These are phyloP conservation scores for Lactifluus subvellereus DNA, from an alignment of 768 basidiomycete species.

Conservation along the genomic window DNA sequence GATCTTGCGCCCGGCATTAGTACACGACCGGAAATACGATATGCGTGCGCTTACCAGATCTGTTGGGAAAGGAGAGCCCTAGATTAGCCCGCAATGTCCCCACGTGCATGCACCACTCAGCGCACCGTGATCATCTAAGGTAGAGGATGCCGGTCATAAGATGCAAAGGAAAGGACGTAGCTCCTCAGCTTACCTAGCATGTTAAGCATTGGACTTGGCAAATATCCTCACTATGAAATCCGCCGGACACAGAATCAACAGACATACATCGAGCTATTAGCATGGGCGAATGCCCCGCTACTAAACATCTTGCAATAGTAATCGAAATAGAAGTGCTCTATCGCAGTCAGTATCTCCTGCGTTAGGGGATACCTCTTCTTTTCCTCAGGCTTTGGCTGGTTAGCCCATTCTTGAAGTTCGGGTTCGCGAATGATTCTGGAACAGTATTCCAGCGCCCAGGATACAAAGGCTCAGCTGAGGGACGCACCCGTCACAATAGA, in stretches of 20 bases:
- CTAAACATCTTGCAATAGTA: constrained; percentile 87
- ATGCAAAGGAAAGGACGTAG: constrained; percentile 1
- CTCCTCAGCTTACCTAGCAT: constrained; percentile 57
- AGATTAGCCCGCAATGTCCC: not conserved
- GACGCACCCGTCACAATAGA: constrained; percentile 76
- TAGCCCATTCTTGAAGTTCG: constrained; percentile 83
- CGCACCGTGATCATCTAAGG: constrained; percentile 73
- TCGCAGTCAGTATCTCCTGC: constrained; percentile 62
- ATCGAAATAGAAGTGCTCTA: constrained; percentile 87
- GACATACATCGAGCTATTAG: constrained; percentile 84
- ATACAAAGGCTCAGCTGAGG: not conserved
- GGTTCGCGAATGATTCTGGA: constrained; percentile 75
- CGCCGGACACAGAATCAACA: not conserved
- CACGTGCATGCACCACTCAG: constrained; percentile 5
- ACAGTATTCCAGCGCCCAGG: not conserved
- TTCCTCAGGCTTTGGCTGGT: constrained; percentile 46
- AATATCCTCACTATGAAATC: not conserved
- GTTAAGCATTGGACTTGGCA: constrained; percentile 71
- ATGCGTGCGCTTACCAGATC: constrained; percentile 12
- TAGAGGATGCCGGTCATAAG: constrained; percentile 4
- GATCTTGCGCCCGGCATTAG: constrained; percentile 40
- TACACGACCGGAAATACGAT: not conserved
- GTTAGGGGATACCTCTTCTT: constrained; percentile 59
- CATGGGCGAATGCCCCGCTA: constrained; percentile 83
- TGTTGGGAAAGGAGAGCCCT: not conserved